These are phyloP conservation scores for Fermentozyma sake DNA, from an alignment of 1,139 yeast genomes.

Conservation along the genomic window DNA sequence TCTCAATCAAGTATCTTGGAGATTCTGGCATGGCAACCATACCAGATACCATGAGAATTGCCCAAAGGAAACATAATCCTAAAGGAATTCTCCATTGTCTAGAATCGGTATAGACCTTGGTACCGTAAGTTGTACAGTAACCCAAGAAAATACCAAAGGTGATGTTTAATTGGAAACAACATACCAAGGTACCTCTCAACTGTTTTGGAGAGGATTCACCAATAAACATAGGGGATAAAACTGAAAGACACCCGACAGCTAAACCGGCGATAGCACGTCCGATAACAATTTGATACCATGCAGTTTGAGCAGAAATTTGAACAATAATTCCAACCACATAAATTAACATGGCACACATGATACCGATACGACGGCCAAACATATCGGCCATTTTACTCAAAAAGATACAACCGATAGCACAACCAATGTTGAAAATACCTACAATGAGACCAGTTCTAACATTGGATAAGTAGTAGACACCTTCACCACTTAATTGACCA, in stretches of 20 bases:
- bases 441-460: slow-evolving; percentile 42
- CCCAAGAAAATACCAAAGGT: slow-evolving; percentile 47
- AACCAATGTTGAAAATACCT: slow-evolving; percentile 21
- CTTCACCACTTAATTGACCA: slow-evolving; percentile 14
- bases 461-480: slow-evolving; percentile 30
- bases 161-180: slow-evolving; percentile 21
- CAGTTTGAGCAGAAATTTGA: slow-evolving; percentile 17
- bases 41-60: slow-evolving; percentile 18
- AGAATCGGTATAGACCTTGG: slow-evolving; percentile 13
- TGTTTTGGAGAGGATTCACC: slow-evolving; percentile 22
- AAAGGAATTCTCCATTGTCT: slow-evolving; percentile 17
- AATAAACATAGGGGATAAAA: slow-evolving; percentile 20
- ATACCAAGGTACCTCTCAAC: slow-evolving; percentile 22
- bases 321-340: slow-evolving; percentile 20
- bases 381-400: slow-evolving; percentile 18
- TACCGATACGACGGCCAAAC: slow-evolving; percentile 20
- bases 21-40: slow-evolving; percentile 24
- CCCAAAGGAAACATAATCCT: slow-evolving; percentile 22
- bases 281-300: slow-evolving; percentile 44
- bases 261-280: slow-evolving; percentile 42
- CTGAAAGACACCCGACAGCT: slow-evolving; percentile 21
- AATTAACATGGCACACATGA: slow-evolving; percentile 18
- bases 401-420: slow-evolving; percentile 21
- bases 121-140: slow-evolving; percentile 18
- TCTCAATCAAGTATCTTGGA: slow-evolving; percentile 20